phyloP scores from a whole-genome alignment of 257 asterid species.

The Nicotiana attenuata region DNA sequence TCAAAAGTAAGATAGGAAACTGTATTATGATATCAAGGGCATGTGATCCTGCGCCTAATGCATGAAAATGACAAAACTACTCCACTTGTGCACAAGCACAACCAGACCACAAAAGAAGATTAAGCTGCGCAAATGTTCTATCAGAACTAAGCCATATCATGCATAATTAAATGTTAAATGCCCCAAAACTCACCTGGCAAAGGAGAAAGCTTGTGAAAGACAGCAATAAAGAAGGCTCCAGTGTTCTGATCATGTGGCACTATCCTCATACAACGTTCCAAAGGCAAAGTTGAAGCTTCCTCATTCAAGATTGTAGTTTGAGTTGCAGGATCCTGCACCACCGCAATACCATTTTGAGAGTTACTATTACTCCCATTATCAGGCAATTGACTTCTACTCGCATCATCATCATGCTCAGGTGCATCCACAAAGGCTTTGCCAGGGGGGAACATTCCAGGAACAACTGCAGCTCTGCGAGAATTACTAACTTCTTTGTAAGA shows the following conservation, averaged over 20 bases:
- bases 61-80: no score
- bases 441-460: constrained; percentile 95
- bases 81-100: no score
- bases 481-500: constrained; percentile 61
- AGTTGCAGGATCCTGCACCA: constrained; percentile 29
- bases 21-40: background rate
- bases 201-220: constrained; percentile 61
- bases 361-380: constrained; percentile 23
- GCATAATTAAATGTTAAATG: background rate
- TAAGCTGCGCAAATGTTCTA: no score
- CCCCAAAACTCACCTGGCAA: constrained; percentile 49
- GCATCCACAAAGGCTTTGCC: constrained; percentile 52
- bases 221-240: constrained; percentile 98
- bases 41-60: background rate
- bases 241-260: constrained; percentile 98
- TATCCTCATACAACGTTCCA: constrained; percentile 93
- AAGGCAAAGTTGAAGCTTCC: constrained; percentile 74
- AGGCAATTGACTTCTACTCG: constrained; percentile 16
- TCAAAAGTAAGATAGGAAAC: background rate
- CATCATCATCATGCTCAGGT: constrained; percentile 33
- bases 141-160: background rate
- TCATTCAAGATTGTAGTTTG: constrained; percentile 37
- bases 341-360: constrained; percentile 25
- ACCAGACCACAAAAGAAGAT: no score
- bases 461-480: constrained; percentile 53